Percentiles rank a stretch among this genome's conserved stretches.
Conservation (phyloP, 352 stramenopile genomes). For the Blastocystis sp. region DNA sequence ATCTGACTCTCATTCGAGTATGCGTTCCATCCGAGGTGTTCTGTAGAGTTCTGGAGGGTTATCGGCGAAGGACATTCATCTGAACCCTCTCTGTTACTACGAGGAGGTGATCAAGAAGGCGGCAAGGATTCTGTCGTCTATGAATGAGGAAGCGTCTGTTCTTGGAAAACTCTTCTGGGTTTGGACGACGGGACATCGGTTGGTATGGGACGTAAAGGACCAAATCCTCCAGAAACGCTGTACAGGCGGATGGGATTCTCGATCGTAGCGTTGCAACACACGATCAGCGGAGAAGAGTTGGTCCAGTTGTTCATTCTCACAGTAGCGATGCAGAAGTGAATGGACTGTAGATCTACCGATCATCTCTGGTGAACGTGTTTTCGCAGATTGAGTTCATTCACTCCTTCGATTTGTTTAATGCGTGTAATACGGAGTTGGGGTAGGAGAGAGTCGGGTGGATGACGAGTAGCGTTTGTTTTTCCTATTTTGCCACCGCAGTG, state of each 20-base stretch:
- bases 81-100: constrained; percentile 20
- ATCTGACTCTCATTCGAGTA: constrained; percentile 2
- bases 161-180: constrained; percentile 34
- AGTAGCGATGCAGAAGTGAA: neutral
- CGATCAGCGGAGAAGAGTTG: neutral
- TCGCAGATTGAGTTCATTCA: constrained; percentile 29
- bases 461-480: constrained; percentile 2
- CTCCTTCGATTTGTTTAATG: constrained; percentile 49
- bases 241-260: neutral
- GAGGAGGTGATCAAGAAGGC: neutral
- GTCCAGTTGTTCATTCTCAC: constrained; percentile 23
- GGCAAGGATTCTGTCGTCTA: neutral
- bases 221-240: neutral
- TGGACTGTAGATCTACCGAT: neutral
- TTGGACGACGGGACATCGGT: neutral
- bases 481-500: constrained; percentile 27
- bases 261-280: neutral
- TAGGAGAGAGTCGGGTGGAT: neutral
- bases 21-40: neutral
- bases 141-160: neutral
- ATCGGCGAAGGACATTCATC: neutral
- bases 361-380: neutral
- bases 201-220: neutral
- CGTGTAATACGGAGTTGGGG: constrained; percentile 30
- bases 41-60: constrained; percentile 12